Conservation (phyloP, 495 filamentous ascomycete genomes). For the Immersiella caudata region DNA sequence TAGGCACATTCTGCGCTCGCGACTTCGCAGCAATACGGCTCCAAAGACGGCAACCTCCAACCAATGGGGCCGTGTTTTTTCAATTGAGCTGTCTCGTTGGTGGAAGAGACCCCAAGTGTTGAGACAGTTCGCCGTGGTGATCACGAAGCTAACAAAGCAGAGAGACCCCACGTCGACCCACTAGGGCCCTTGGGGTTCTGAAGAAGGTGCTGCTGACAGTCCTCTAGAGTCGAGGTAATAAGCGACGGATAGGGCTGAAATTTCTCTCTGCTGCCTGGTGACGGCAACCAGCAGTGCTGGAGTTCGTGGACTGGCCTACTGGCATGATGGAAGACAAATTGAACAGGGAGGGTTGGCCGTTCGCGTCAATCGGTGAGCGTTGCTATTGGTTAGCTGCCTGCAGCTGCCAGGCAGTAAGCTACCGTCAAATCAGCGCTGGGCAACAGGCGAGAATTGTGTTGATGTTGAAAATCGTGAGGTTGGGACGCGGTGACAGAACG, state of each 20-base stretch:
- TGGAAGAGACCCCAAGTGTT: slow-evolving; percentile 2
- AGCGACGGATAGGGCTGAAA: slow-evolving; percentile 15
- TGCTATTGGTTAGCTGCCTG: slow-evolving; percentile 7
- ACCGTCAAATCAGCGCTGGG: neutral
- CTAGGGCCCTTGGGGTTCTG: neutral
- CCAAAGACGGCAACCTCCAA: neutral
- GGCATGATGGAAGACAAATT: neutral
- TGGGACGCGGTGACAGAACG: slow-evolving; percentile 17
- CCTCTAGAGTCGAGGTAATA: neutral
- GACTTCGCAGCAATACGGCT: neutral
- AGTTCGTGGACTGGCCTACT: neutral
- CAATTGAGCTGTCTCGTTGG: slow-evolving; percentile 8
- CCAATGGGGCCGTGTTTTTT: neutral
- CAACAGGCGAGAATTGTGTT: neutral
- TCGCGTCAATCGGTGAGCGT: slow-evolving; percentile 3
- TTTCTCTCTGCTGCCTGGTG: neutral
- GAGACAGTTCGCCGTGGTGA: neutral
- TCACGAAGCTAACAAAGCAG: neutral
- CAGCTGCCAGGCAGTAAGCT: neutral
- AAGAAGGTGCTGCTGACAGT: neutral
- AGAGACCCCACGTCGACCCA: neutral
- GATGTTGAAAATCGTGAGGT: slow-evolving; percentile 23
- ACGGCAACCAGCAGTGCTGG: neutral
- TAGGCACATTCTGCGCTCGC: neutral
- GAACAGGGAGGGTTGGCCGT: slow-evolving; percentile 1